Base-by-base conservation (phyloP, 371 early-diverging fungal genomes). In the Mucor saturninus region DNA sequence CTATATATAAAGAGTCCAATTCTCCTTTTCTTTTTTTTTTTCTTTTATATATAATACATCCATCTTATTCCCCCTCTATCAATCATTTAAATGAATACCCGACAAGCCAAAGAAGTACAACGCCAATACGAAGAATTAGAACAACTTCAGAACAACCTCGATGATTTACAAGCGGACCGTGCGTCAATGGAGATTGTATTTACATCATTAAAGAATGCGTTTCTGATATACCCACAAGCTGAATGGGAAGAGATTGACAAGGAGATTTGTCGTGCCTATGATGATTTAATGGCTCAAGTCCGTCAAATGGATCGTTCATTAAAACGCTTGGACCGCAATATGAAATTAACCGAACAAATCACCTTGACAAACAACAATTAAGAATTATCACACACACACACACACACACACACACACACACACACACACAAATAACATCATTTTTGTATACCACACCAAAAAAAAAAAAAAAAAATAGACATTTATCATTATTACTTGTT, bases 401-500 rank as follows among this genome's bases (percentile, higher is more conserved):
- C 21, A 21, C 21, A 21, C 21, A 21, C 21, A 21, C 21, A 21
- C 21, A 21, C 21, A 21, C 21, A 21, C 21, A 21, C 21, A 21
- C 21, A 21, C 21, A 21, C 21, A 21, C 21, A 21, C 21, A 21
- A 21, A 21, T 21, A 21, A 21, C 21, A 21, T 21, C 21, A 21
- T 35, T 35, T 35, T 35, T 35, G 35, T 35, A 35, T 8, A 35
- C 35, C 35, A 4, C 35, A 6, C 4, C 4, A n/a, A 13, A 42
- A 42, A 10, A 10, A 5, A 42, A 42, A 42, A 42, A 4, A 42
- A n/a, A n/a, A 42, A 42, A 5, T 4, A n/a, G 43, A 4, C 15
- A 31, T 32, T 52, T 9, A 21, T 21, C 21, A 21, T 29, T 39
- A 38, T 73, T 83, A 85, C 67, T 83, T 82, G 68, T 86, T 85